Conservation (phyloP, 108 stramenopile genomes). For the Nannochloropsis gaditana region DNA sequence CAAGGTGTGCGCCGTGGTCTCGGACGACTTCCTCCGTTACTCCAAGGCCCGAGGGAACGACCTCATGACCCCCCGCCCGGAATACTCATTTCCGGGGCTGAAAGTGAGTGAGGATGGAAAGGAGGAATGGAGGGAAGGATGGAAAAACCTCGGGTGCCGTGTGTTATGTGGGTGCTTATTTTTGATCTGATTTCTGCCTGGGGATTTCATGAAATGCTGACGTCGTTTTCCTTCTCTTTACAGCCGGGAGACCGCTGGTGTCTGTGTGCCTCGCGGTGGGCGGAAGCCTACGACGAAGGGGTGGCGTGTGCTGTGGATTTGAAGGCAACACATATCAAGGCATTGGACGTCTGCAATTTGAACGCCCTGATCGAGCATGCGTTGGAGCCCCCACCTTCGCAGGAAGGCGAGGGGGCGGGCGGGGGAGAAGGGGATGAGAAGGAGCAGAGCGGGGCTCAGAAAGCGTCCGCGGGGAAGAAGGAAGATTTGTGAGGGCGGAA, state of each 20-base stretch:
- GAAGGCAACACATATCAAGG: constrained; percentile 68
- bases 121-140: background rate
- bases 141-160: background rate
- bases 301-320: constrained; percentile 64
- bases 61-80: constrained; percentile 63
- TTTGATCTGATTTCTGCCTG: background rate
- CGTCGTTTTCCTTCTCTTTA: background rate
- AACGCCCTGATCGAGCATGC: background rate
- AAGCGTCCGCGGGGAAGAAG: background rate
- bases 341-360: constrained; percentile 21
- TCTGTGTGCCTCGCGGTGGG: constrained; percentile 75
- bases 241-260: constrained; percentile 73
- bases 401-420: background rate
- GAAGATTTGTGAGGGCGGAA: background rate
- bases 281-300: constrained; percentile 61
- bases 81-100: constrained; percentile 70
- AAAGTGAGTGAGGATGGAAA: background rate
- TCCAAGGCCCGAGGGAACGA: constrained; percentile 70
- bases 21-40: constrained; percentile 65
- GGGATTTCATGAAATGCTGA: background rate
- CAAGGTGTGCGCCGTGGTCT: constrained; percentile 61
- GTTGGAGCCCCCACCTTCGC: background rate
- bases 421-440: background rate
- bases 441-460: background rate
- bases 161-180: background rate